phyloP scores from a whole-genome alignment of 805 yeast species.

The Pichia occidentalis region DNA sequence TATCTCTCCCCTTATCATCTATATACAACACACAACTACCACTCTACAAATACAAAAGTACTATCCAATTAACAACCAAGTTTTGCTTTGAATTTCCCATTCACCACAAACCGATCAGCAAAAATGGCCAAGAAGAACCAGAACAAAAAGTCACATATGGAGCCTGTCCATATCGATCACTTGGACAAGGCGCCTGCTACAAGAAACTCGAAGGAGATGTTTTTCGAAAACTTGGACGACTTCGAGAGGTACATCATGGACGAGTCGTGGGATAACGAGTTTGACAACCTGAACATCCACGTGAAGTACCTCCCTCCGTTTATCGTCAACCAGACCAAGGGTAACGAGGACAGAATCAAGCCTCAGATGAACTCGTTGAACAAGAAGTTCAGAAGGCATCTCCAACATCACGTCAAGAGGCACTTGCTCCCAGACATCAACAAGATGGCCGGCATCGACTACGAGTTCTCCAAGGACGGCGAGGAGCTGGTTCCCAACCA shows the following conservation, averaged over 20 bases:
- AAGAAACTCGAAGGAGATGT: slow-evolving; percentile 26
- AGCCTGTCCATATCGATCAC: slow-evolving; percentile 29
- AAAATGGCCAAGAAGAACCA: slow-evolving; percentile 24
- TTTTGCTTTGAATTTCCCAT: too few species aligned
- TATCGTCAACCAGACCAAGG: slow-evolving; percentile 56
- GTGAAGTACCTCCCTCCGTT: slow-evolving; percentile 70
- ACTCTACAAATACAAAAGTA: not conserved
- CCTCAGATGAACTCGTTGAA: slow-evolving; percentile 67
- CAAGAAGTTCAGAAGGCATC: slow-evolving; percentile 63
- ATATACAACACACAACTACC: not conserved
- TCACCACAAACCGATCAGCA: not conserved
- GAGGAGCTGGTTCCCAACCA: slow-evolving; percentile 42
- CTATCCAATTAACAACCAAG: too few species aligned
- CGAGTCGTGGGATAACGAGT: slow-evolving; percentile 73
- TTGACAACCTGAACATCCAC: slow-evolving; percentile 61
- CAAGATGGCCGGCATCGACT: slow-evolving; percentile 49
- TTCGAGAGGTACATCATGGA: slow-evolving; percentile 62
- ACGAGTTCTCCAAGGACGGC: slow-evolving; percentile 35
- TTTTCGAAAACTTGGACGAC: slow-evolving; percentile 56
- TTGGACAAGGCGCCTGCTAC: slow-evolving; percentile 24
- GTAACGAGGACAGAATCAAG: slow-evolving; percentile 64
- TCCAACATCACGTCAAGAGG: slow-evolving; percentile 68
- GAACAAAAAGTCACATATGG: slow-evolving; percentile 15
- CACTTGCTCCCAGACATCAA: slow-evolving; percentile 64
- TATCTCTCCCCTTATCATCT: too few species aligned